Evolutionary conservation across 306 rosid species (phyloP).

Genomic region (Ormosia emarginata): DNA sequence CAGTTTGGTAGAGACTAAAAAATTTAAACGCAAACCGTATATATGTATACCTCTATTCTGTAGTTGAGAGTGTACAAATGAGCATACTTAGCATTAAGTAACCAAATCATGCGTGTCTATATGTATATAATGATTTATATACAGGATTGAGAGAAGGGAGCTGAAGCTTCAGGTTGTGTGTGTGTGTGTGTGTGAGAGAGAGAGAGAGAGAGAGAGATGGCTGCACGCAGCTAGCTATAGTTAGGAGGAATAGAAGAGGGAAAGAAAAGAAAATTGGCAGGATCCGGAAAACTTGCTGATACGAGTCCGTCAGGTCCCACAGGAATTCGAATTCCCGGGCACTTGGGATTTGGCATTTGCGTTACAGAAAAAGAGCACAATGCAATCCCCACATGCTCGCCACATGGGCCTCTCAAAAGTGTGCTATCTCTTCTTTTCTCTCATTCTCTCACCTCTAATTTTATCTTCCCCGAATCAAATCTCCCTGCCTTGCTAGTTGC

Average conservation of each 20-base stretch:
- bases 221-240: not conserved
- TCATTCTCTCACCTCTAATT: not conserved
- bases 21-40: no score
- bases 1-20: not conserved
- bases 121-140: not conserved
- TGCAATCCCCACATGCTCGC: constrained; percentile 64
- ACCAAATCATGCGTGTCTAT: not conserved
- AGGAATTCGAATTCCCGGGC: constrained; percentile 50
- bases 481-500: not conserved
- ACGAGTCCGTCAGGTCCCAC: constrained; percentile 49
- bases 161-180: not conserved
- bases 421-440: not conserved
- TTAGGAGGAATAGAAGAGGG: not conserved
- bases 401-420: constrained; percentile 59
- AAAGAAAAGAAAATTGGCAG: constrained; percentile 42
- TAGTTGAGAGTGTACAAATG: not conserved
- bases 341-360: constrained; percentile 43
- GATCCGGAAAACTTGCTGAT: constrained; percentile 74
- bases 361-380: constrained; percentile 28
- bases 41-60: not conserved
- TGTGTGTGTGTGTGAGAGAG: not conserved
- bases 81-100: no score
- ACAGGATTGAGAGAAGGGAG: not conserved
- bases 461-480: constrained; percentile 7
- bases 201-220: not conserved